Evolutionary conservation across 352 stramenopile species (phyloP), one percentile per base, ranked within the genome.

Genomic region (Globisporangium paddicum): DNA sequence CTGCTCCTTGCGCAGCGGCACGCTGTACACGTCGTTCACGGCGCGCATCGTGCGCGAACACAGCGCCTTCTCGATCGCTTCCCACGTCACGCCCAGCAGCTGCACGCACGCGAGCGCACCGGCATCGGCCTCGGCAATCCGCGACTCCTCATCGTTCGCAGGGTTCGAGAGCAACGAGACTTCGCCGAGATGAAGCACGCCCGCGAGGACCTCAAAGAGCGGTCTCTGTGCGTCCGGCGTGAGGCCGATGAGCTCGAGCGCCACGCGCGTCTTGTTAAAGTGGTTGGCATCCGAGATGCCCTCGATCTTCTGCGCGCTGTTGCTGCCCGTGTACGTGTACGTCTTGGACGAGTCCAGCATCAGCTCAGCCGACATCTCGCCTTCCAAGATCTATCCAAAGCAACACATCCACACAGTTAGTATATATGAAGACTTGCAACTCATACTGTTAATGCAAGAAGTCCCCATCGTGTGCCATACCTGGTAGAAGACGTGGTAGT

Each of bases 401-500:
- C 13, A n/a, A 23, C 14, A 56, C 11, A 25, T 16, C 0, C 1
- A 46, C 9, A 38, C 23, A 34, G 3, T 38, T 16, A 54, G n/a
- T 34, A 26, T 41, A 7, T 3, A 18, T 28, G 5, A 13, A 9
- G 21, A 4, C 5, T 40, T 32, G 7, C 47, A 30, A 32, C n/a
- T 0, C 7, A 40, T 18, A 50, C 18, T 16, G 19, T n/a, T 10
- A 3, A n/a, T n/a, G n/a, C n/a, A n/a, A n/a, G n/a, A n/a, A n/a
- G n/a, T n/a, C n/a, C n/a, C n/a, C n/a, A n/a, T n/a, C n/a, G n/a
- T n/a, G n/a, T n/a, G n/a, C n/a, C 23, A 37, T 30, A 64, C 50
- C 49, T 98, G 86, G 69, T 98, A 98, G 68, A 98, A 98, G 62
- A 99, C 98, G 74, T 98, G 95, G 73, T 98, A 98, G 68, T 98